Evolutionary conservation across 805 yeast genomes (phyloP).

Genomic region (Lipomyces oligophaga): DNA sequence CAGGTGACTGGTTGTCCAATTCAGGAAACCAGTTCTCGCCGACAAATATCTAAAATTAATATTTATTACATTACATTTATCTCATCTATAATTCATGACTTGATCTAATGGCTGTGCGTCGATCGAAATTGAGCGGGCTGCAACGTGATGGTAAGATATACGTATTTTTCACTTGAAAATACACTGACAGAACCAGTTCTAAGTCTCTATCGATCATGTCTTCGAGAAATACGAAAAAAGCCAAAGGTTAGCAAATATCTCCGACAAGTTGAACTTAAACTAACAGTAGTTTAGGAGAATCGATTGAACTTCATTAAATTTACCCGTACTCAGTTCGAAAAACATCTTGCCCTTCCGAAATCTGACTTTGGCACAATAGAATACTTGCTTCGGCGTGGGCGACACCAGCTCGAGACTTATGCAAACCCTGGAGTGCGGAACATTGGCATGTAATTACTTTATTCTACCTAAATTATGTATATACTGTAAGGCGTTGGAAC

Average conservation of each 20-base stretch:
- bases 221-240: slow-evolving; percentile 46
- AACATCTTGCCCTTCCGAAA: slow-evolving; percentile 54
- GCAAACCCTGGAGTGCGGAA: slow-evolving; percentile 68
- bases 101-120: too few species aligned
- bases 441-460: slow-evolving; percentile 37
- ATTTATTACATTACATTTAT: too few species aligned
- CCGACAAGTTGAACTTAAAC: too few species aligned
- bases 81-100: too few species aligned
- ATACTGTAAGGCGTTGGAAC: neutral
- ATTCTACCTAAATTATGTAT: neutral
- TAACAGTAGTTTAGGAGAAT: slow-evolving; percentile 33
- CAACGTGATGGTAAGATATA: slow-evolving; percentile 44
- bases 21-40: too few species aligned
- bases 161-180: neutral
- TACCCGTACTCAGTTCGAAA: slow-evolving; percentile 55
- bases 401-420: slow-evolving; percentile 66
- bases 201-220: slow-evolving; percentile 48
- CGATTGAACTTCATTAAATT: slow-evolving; percentile 46
- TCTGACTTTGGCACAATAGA: slow-evolving; percentile 84
- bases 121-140: slow-evolving; percentile 37
- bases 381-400: slow-evolving; percentile 74
- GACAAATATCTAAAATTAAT: too few species aligned
- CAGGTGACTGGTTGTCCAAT: too few species aligned
- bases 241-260: slow-evolving; percentile 40
- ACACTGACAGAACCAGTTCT: slow-evolving; percentile 37